Evolutionary conservation across 192 early-diverging fungal genomes (phyloP), one percentile per base, ranked within the genome.

Genomic region (Glomus cerebriforme): DNA sequence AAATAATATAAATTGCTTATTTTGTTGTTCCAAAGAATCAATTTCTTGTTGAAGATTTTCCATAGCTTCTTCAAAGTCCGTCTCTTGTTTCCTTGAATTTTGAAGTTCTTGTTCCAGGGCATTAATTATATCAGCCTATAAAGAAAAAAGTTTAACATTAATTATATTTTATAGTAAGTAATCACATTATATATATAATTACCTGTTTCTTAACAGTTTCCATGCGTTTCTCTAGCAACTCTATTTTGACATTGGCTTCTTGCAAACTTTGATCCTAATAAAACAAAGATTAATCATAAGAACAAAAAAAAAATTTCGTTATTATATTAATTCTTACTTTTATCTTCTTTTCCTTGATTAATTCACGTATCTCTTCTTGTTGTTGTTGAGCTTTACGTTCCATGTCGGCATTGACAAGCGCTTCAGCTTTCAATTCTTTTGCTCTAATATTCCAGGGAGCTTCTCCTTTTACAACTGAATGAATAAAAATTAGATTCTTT

Each of bases 391-490:
- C 86, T 82, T 94, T 90, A 32, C 90, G 90, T 79, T 95, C 89
- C 68, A 94, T 88, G 39, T 96, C 95, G 17, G 89, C 83, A 83
- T 96, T 97, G 29, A 95, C 86, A 59, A 92, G 85, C 63, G 95
- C 92, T 62, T 92, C 91, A 0, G 87, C 89, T 81, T 96, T 96
- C 85, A 96, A 88, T 49, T 91, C 88, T 62, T 87, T 88, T n/a
- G 96, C 93, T 9, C 96, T 87, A 73, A 85, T 83, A 59, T 91
- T 80, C 97, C 97, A 97, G 26, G 96, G 95, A 69, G 91, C 86
- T 58, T 88, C 90, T 7, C 79, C 76, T 17, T 84, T 85, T 9
- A 63, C 37, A 73, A 86, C 86, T 91, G 62, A 43, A 54, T 47
- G n/a, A n/a, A n/a, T n/a, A n/a, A 37, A 15, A 17, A 32, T 2